phyloP scores from a whole-genome alignment of 805 yeast genomes.

The Ogataea paradorogensis region DNA sequence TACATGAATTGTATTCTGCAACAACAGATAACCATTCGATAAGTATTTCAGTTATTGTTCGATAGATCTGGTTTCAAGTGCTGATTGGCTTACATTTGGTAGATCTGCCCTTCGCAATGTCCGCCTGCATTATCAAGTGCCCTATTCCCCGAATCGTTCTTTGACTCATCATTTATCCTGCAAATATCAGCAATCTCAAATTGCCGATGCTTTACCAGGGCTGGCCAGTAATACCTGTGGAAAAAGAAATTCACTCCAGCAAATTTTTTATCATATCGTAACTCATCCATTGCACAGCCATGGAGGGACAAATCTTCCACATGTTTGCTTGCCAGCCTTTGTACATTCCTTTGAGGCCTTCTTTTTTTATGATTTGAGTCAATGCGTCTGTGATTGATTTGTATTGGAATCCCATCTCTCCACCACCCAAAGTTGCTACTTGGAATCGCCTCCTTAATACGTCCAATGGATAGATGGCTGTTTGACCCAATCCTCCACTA shows the following conservation, averaged over 20 bases:
- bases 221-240: background rate
- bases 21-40: background rate
- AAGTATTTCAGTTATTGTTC: background rate
- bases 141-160: background rate
- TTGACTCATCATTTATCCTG: background rate
- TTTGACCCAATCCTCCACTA: constrained; percentile 87
- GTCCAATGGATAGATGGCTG: constrained; percentile 88
- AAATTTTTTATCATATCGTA: constrained; percentile 67
- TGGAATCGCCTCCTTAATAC: constrained; percentile 86
- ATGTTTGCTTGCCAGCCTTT: constrained; percentile 76
- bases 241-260: constrained; percentile 11
- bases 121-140: background rate
- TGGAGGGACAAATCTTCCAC: constrained; percentile 88
- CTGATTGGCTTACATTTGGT: constrained; percentile 4
- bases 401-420: constrained; percentile 80
- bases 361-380: constrained; percentile 60
- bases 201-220: background rate
- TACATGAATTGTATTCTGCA: background rate
- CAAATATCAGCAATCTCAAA: constrained; percentile 2
- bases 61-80: background rate
- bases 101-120: background rate
- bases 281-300: constrained; percentile 94
- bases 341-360: constrained; percentile 72
- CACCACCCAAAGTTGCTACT: constrained; percentile 77
- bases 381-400: constrained; percentile 75